Percentiles rank a stretch among this genome's conserved stretches.
phyloP scores from a whole-genome alignment of 495 filamentous ascomycete genomes.

The Cercophora samala region DNA sequence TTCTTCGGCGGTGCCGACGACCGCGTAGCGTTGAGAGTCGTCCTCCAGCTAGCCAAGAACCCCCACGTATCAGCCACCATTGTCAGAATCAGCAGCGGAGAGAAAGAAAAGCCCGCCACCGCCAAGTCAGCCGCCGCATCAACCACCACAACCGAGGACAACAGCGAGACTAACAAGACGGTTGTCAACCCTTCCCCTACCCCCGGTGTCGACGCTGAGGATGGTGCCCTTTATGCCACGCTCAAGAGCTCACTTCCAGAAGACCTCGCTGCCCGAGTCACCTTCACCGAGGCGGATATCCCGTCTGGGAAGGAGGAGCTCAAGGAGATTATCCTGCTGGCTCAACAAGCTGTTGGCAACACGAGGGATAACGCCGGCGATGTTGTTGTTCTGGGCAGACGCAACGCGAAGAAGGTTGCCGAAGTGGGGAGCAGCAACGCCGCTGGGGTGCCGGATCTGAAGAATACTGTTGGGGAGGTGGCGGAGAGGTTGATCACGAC shows the following conservation, averaged over 20 bases:
- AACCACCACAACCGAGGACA: slow-evolving; percentile 21
- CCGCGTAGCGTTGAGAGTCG: slow-evolving; percentile 71
- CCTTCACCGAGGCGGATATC: slow-evolving; percentile 49
- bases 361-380: slow-evolving; percentile 69
- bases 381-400: slow-evolving; percentile 70
- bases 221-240: slow-evolving; percentile 60
- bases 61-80: slow-evolving; percentile 72
- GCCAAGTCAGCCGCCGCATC: not conserved
- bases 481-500: slow-evolving; percentile 61
- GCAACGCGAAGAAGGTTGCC: slow-evolving; percentile 28
- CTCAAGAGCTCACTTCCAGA: slow-evolving; percentile 60
- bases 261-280: slow-evolving; percentile 57
- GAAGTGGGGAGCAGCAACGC: not conserved
- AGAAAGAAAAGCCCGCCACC: slow-evolving; percentile 17
- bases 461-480: slow-evolving; percentile 62
- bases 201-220: slow-evolving; percentile 36
- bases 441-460: slow-evolving; percentile 40
- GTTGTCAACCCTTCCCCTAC: not conserved
- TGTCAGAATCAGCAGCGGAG: slow-evolving; percentile 47
- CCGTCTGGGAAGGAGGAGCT: slow-evolving; percentile 23
- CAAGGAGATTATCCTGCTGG: slow-evolving; percentile 37
- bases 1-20: slow-evolving; percentile 87
- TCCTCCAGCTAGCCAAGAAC: slow-evolving; percentile 76
- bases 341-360: slow-evolving; percentile 59
- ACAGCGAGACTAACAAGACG: slow-evolving; percentile 25